These are phyloP conservation scores for Hypomyces rosellus DNA, from an alignment of 2,329 filamentous ascomycete genomes.

Conservation along the genomic window DNA sequence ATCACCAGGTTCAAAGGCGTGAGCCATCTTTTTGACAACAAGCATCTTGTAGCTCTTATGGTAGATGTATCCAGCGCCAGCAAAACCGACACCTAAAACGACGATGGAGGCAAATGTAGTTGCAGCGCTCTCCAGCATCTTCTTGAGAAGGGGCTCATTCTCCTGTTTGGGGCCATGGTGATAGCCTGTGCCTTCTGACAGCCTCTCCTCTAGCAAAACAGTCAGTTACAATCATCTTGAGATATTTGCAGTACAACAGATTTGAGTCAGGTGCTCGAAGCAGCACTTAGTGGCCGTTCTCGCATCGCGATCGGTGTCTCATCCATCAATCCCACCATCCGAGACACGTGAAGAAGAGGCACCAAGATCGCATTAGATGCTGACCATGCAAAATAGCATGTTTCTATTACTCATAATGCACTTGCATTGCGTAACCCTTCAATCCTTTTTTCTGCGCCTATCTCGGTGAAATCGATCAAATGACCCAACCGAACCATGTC, in stretches of 20 bases:
- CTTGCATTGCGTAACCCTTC: not conserved
- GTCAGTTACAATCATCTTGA: not conserved
- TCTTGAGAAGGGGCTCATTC: constrained; percentile 38
- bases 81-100: constrained; percentile 61
- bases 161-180: not conserved
- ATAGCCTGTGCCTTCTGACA: not conserved
- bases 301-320: no score
- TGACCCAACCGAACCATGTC: not conserved
- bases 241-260: not conserved
- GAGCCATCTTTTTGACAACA: constrained; percentile 86
- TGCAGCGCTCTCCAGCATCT: constrained; percentile 67
- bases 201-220: not conserved
- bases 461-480: not conserved
- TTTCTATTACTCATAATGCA: no score
- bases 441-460: not conserved
- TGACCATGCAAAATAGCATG: not conserved
- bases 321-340: no score
- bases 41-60: constrained; percentile 83
- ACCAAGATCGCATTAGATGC: no score
- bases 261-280: not conserved
- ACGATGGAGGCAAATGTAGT: constrained; percentile 71
- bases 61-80: constrained; percentile 66
- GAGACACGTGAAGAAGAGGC: no score
- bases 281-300: not conserved
- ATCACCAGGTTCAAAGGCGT: constrained; percentile 87